These are phyloP conservation scores for Cadophora malorum DNA, from an alignment of 2,329 filamentous ascomycete species.

Conservation along the genomic window DNA sequence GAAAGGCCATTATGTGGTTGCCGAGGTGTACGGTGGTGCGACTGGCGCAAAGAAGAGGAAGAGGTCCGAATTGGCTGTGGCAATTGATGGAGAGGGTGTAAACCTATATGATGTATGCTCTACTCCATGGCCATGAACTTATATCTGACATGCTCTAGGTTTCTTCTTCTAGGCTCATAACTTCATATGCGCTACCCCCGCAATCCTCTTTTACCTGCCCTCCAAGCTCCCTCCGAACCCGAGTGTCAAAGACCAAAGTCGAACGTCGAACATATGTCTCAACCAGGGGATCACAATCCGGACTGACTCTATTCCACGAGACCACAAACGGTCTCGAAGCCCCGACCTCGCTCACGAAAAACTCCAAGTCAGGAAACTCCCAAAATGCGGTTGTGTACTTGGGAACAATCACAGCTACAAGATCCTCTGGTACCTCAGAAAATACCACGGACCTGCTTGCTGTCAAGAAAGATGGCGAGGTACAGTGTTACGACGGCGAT, in stretches of 20 bases:
- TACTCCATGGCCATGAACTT: neutral
- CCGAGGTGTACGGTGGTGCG: slow-evolving; percentile 66
- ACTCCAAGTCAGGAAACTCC: slow-evolving; percentile 50
- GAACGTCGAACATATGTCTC: slow-evolving; percentile 67
- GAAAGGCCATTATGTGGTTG: slow-evolving; percentile 59
- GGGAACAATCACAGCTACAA: slow-evolving; percentile 42
- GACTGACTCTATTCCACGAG: slow-evolving; percentile 66
- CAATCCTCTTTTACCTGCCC: slow-evolving; percentile 69
- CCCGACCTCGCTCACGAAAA: slow-evolving; percentile 57
- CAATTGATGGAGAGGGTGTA: slow-evolving; percentile 68
- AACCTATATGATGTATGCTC: slow-evolving; percentile 69
- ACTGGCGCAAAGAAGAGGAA: slow-evolving; percentile 65
- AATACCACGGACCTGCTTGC: slow-evolving; percentile 54
- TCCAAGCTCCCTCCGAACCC: slow-evolving; percentile 61
- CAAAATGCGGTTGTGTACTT: slow-evolving; percentile 52
- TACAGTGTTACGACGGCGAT: slow-evolving; percentile 66
- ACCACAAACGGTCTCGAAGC: slow-evolving; percentile 57
- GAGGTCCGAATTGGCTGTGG: slow-evolving; percentile 67
- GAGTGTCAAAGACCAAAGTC: slow-evolving; percentile 52
- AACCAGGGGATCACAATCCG: slow-evolving; percentile 54
- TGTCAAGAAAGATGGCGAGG: slow-evolving; percentile 65
- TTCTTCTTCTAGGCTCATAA: slow-evolving; percentile 65
- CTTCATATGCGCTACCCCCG: slow-evolving; percentile 70
- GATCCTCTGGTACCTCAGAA: slow-evolving; percentile 23
- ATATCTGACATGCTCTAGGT: slow-evolving; percentile 52